Percentiles rank a stretch among this genome's conserved stretches.
These are phyloP conservation scores for Helminthosporium solani DNA, from an alignment of 2,329 filamentous ascomycete species.

Conservation along the genomic window DNA sequence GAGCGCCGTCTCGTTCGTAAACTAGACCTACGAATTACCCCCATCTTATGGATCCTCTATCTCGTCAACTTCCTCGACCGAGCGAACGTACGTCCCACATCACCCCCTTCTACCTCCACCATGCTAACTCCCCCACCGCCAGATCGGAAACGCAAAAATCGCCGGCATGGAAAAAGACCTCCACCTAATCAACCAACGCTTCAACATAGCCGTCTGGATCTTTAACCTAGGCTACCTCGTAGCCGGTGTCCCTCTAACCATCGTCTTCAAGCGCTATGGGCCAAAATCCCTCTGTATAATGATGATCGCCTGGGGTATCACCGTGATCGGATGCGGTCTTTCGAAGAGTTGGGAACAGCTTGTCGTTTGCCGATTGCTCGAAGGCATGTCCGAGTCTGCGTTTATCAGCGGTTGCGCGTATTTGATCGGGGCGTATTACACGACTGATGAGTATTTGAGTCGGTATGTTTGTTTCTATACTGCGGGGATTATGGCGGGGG, in stretches of 20 bases:
- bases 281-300: slow-evolving; percentile 36
- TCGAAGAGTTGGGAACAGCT: slow-evolving; percentile 30
- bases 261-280: slow-evolving; percentile 37
- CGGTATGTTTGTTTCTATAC: slow-evolving; percentile 55
- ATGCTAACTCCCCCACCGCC: slow-evolving; percentile 4
- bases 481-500: slow-evolving; percentile 55
- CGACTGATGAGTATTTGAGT: slow-evolving; percentile 55
- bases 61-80: slow-evolving; percentile 37
- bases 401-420: slow-evolving; percentile 33
- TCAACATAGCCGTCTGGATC: slow-evolving; percentile 42
- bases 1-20: slow-evolving; percentile 31
- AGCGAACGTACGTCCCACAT: slow-evolving; percentile 8
- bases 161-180: slow-evolving; percentile 40
- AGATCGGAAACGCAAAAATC: slow-evolving; percentile 41
- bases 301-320: slow-evolving; percentile 39
- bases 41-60: slow-evolving; percentile 37
- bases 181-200: slow-evolving; percentile 36
- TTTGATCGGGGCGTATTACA: slow-evolving; percentile 47
- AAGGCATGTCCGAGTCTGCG: slow-evolving; percentile 34
- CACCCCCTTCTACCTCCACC: neutral
- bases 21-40: slow-evolving; percentile 32
- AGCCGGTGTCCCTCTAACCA: slow-evolving; percentile 36
- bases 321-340: slow-evolving; percentile 34
- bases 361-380: slow-evolving; percentile 30
- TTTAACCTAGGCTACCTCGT: slow-evolving; percentile 43